These are phyloP conservation scores for Vitis rupestris DNA, from an alignment of 164 flowering plant species.

Conservation along the genomic window DNA sequence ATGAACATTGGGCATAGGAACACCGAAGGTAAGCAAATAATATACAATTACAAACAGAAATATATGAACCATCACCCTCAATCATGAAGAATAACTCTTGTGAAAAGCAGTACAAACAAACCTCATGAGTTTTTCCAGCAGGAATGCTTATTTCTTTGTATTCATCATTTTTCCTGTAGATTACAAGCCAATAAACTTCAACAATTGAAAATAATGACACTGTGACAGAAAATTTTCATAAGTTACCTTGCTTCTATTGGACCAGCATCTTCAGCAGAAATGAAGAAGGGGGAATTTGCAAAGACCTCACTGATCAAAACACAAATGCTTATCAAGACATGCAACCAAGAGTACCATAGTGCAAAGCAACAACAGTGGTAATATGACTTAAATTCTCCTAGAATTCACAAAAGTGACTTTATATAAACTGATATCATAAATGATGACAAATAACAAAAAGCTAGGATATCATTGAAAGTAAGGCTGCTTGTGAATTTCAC, in stretches of 20 bases:
- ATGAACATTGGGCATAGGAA: neutral
- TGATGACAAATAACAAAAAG: neutral
- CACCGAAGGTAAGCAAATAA: neutral
- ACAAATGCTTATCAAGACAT: constrained; percentile 1
- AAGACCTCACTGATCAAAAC: constrained; percentile 70
- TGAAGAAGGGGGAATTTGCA: constrained; percentile 90
- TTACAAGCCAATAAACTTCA: constrained; percentile 2
- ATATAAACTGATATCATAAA: neutral
- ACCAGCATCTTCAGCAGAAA: constrained; percentile 84
- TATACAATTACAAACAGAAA: neutral
- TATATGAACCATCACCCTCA: neutral
- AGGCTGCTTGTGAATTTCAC: neutral
- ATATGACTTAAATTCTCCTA: neutral
- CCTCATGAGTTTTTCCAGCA: constrained; percentile 88
- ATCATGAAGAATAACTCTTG: neutral
- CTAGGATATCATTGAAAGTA: neutral
- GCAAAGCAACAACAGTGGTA: neutral
- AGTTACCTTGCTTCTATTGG: constrained; percentile 51
- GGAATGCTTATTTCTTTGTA: constrained; percentile 70
- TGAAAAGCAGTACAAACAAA: constrained; percentile 24
- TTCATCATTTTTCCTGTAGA: constrained; percentile 63
- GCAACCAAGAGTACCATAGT: neutral
- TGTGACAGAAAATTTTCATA: neutral
- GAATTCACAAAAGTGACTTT: neutral
- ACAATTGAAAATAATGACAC: neutral